Conservation (phyloP, 2,329 filamentous ascomycete species). For the Alternaria sp. region DNA sequence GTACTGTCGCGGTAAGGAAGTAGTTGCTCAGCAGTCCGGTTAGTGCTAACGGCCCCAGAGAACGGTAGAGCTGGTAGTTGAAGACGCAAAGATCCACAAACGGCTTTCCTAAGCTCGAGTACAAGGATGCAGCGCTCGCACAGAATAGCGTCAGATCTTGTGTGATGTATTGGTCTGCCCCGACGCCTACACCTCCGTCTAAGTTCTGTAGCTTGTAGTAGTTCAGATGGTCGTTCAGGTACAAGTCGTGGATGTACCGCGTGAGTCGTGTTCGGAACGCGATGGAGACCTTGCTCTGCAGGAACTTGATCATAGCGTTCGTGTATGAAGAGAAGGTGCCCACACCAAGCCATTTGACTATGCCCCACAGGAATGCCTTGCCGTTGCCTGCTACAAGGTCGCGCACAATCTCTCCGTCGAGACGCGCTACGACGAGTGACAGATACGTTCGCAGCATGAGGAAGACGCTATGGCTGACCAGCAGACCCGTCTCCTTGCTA, state of each 20-base stretch:
- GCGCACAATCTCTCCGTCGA: conserved; percentile 95
- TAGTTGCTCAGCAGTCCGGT: conserved; percentile 90
- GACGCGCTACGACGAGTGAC: conserved; percentile 86
- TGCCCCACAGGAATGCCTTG: conserved; percentile 83
- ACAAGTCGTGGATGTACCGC: conserved; percentile 95
- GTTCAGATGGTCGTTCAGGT: conserved; percentile 91
- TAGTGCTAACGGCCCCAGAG: conserved; percentile 85
- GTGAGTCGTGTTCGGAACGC: conserved; percentile 95
- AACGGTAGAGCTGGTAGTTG: conserved; percentile 95
- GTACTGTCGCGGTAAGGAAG: conserved; percentile 87
- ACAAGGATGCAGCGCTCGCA: conserved; percentile 86
- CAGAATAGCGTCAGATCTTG: conserved; percentile 97
- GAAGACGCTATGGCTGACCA: conserved; percentile 88
- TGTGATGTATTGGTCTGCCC: conserved; percentile 95
- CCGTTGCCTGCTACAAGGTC: conserved; percentile 96
- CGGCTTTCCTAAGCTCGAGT: conserved; percentile 96
- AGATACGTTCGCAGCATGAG: conserved; percentile 92
- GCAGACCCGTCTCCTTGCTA: conserved; percentile 90
- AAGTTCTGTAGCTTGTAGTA: conserved; percentile 95
- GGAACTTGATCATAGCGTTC: conserved; percentile 98
- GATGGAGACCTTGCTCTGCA: conserved; percentile 97
- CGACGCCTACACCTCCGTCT: conserved; percentile 89
- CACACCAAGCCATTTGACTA: conserved; percentile 93
- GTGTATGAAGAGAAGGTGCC: conserved; percentile 95
- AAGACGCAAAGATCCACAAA: conserved; percentile 97